Evolutionary conservation across 495 filamentous ascomycete genomes (phyloP), one percentile per base, ranked within the genome.

Genomic region (Annulohypoxylon nitens): DNA sequence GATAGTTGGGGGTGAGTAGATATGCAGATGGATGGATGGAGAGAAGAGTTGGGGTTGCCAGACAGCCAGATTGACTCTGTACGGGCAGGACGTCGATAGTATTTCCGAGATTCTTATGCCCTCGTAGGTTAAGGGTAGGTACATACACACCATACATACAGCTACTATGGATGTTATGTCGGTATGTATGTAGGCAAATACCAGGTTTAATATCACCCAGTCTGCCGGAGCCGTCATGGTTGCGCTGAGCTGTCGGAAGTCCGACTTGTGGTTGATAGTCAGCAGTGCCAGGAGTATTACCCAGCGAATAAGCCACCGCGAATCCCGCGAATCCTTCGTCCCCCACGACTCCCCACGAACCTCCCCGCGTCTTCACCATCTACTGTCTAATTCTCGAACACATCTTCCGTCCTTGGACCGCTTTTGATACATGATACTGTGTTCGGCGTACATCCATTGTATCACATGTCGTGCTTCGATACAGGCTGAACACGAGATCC

Each of bases 401-500:
- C 64, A 61, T 69, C 57, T 69, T 69, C 47, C 58, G 47, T 37
- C n/a, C 36, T 48, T 57, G 11, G n/a, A 14, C 41, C 59, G 25
- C 25, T 53, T 63, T 33, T 14, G 30, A 69, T 53, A 36, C 36
- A 55, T 55, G 34, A 50, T 55, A 59, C 23, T 23, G 14, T 64
- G 20, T 23, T 64, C 37, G 34, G 53, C 54, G 54, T 25, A 48
- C 25, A 33, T 47, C 33, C 30, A n/a, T 43, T 58, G 45, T 60
- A 60, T 36, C 64, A 65, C 37, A 67, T 70, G 66, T 36, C 23
- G 71, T 70, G 64, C 69, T 11, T 60, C 63, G 25, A 66, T 67
- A 70, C 36, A 59, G 67, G 61, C 58, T 74, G 71, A 67, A 74
- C 67, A 70, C 67, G 71, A 67, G 67, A 70, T 74, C 61, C 43